Conservation (phyloP, 768 basidiomycete species). For the Suillus lakei region DNA sequence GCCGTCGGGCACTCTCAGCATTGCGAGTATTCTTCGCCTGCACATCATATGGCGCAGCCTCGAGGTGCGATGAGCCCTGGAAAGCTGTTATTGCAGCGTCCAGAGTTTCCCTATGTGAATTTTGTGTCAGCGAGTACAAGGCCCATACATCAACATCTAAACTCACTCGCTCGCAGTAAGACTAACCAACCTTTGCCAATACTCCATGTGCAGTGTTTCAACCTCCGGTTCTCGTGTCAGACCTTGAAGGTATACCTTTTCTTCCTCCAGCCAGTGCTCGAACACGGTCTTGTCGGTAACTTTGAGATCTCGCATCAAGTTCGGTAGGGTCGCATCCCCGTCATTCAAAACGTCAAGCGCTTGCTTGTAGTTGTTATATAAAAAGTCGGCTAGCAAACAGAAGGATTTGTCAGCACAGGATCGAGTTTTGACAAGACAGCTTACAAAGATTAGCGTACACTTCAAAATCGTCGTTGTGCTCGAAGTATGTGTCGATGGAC, state of each 20-base stretch:
- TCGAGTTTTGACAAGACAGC: no score
- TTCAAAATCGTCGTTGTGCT: not conserved
- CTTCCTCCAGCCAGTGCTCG: not conserved
- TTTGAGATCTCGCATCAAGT: not conserved
- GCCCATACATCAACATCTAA: no score
- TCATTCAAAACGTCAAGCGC: not conserved
- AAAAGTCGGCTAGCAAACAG: not conserved
- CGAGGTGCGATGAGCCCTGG: no score
- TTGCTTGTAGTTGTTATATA: not conserved
- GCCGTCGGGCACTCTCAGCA: not conserved
- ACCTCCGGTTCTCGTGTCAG: not conserved
- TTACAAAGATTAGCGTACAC: not conserved
- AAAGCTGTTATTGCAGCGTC: not conserved
- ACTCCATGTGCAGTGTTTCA: not conserved
- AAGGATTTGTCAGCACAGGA: not conserved
- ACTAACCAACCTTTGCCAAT: not conserved
- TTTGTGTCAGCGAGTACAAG: no score
- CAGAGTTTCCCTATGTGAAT: not conserved
- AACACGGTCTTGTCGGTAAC: not conserved
- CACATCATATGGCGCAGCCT: not conserved
- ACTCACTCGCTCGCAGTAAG: not conserved
- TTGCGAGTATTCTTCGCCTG: not conserved
- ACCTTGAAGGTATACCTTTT: not conserved
- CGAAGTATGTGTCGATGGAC: not conserved
- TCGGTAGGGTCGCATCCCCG: not conserved